Evolutionary conservation across 75 land plant genomes (phyloP).

Genomic region (Selaginella tamariscina): DNA sequence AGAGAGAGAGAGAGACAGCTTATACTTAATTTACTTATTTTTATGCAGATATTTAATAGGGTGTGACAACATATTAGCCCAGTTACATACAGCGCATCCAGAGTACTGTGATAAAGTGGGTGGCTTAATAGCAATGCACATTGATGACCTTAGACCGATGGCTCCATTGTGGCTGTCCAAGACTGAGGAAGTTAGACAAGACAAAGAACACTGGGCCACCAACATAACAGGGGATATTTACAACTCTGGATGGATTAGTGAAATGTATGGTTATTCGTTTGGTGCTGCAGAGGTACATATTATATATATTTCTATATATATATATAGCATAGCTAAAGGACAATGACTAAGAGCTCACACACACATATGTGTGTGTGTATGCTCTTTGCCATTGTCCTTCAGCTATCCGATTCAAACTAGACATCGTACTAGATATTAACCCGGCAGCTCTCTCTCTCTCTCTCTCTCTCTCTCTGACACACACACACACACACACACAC

Average conservation of each 20-base stretch:
- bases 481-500: too few relatives aligned
- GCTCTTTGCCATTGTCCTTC: too few relatives aligned
- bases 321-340: too few relatives aligned
- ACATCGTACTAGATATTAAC: neutral
- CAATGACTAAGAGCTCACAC: too few relatives aligned
- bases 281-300: slow-evolving; percentile 85
- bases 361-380: too few relatives aligned
- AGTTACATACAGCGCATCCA: slow-evolving; percentile 81
- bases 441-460: neutral
- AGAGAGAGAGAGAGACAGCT: too few relatives aligned
- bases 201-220: slow-evolving; percentile 76
- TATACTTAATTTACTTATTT: neutral
- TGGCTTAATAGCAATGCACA: slow-evolving; percentile 83
- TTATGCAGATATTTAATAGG: slow-evolving; percentile 69
- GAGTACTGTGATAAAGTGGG: slow-evolving; percentile 96
- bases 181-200: slow-evolving; percentile 85
- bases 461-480: too few relatives aligned
- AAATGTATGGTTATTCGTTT: slow-evolving; percentile 98
- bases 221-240: slow-evolving; percentile 93
- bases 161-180: slow-evolving; percentile 97
- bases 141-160: slow-evolving; percentile 75
- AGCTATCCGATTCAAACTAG: too few relatives aligned
- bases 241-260: slow-evolving; percentile 87
- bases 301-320: too few relatives aligned
- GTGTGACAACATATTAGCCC: slow-evolving; percentile 82